Base-by-base conservation (phyloP, 495 filamentous ascomycete species). In the Trichoderma asperelloides region DNA sequence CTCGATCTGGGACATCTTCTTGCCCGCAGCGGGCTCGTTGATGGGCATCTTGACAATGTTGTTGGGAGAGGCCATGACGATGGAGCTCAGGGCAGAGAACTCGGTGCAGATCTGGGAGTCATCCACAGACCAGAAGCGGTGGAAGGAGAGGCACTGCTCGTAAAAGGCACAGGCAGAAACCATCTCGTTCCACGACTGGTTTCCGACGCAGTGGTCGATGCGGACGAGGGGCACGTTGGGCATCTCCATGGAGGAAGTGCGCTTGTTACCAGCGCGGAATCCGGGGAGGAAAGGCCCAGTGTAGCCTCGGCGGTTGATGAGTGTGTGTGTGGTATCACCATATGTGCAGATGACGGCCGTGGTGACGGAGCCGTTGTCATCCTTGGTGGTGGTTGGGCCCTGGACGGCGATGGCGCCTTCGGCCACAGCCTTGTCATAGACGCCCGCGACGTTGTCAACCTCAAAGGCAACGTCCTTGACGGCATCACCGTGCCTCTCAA, bases 151-250 rank as follows among this genome's bases (percentile, higher is more conserved):
- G 64, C 86, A 88, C 64, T 87, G 84, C 77, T 96, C 92, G 78
- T 97, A 97, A 77, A 92, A 96, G 68, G 87, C 88, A 78, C 93
- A 96, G 39, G 89, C 86, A 41, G 84, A 82, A 30, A 89, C 88
- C 91, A 97, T 93, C 75, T 90, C 85, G 75, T 87, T 82, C 92
- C 93, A 96, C 77, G 89, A 87, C 77, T 96, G 92, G 76, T 97
- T 97, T 57, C 93, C 93, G 68, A 96, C 93, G 75, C 93, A 96
- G 78, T 97, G 93, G 78, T 96, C 93, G 74, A 97, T 90, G 67
- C 83, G 83, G 65, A 83, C 82, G 27, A 96, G 80, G 3, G 78
- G 72, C n/a, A 96, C 82, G 21, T 74, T 66, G 0, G 92, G 92
- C n/a, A 83, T 72, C 9, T 69, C 1, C 30, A 77, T 68, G 18